Evolutionary conservation across 305 asterid genomes (phyloP).

Genomic region (Solanum hybrid): DNA sequence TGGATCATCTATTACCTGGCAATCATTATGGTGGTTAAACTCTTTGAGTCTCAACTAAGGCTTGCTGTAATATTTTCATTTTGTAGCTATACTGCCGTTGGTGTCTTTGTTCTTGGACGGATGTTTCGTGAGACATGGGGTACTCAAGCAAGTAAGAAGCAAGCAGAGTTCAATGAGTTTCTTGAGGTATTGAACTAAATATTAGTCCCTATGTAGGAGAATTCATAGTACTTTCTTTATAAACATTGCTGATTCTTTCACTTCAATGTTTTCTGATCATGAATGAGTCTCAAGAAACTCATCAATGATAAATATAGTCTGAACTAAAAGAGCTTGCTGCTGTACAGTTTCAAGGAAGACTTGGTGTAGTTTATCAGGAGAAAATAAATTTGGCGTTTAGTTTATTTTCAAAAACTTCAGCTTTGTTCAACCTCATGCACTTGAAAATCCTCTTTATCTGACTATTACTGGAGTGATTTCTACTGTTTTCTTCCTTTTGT

Average conservation of each 20-base stretch:
- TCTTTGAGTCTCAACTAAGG: neutral
- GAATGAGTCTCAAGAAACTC: neutral
- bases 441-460: neutral
- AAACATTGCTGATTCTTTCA: neutral
- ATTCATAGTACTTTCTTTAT: neutral
- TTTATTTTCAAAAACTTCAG: neutral
- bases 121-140: conserved; percentile 92
- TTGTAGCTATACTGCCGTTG: conserved; percentile 90
- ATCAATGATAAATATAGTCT: neutral
- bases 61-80: conserved; percentile 19
- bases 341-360: neutral
- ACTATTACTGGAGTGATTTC: neutral
- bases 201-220: neutral
- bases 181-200: conserved; percentile 53
- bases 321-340: neutral
- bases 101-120: conserved; percentile 96
- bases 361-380: neutral
- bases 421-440: neutral
- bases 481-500: neutral
- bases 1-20: neutral
- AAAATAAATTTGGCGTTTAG: neutral
- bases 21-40: neutral
- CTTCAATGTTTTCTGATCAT: neutral
- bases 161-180: conserved; percentile 82
- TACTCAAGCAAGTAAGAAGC: conserved; percentile 70